phyloP scores from a whole-genome alignment of 345 rosid genomes.

The Zanthoxylum bungeanum region DNA sequence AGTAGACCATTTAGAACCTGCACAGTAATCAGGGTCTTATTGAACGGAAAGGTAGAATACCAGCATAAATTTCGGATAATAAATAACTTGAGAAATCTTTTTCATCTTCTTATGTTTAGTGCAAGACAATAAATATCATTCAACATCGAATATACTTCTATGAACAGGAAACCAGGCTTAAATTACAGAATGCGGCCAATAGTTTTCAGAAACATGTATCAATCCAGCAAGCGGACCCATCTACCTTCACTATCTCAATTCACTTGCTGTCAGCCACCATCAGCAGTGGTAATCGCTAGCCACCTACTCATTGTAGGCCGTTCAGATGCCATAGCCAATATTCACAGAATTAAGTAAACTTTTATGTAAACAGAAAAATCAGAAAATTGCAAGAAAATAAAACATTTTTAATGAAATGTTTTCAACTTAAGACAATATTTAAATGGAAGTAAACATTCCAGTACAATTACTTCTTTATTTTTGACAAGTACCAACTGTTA shows the following conservation, averaged over 20 bases:
- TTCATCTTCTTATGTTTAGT: not conserved
- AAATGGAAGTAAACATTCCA: not conserved
- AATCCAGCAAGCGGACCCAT: not conserved
- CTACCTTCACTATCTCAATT: slow-evolving; percentile 7
- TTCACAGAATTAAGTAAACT: no score
- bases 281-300: no score
- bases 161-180: not conserved
- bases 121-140: not conserved
- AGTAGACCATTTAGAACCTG: slow-evolving; percentile 97
- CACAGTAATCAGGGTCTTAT: slow-evolving; percentile 19
- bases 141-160: not conserved
- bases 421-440: no score
- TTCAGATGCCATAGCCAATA: no score
- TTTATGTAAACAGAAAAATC: no score
- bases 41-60: slow-evolving; percentile 5
- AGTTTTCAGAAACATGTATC: not conserved
- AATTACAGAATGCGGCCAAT: not conserved
- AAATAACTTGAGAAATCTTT: not conserved
- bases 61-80: not conserved
- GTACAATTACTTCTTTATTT: not conserved
- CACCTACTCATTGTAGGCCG: no score
- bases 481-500: not conserved
- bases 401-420: no score
- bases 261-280: not conserved
- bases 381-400: no score